Evolutionary conservation across 2,329 filamentous ascomycete genomes (phyloP).

Genomic region (Akanthomyces dipterigenus): DNA sequence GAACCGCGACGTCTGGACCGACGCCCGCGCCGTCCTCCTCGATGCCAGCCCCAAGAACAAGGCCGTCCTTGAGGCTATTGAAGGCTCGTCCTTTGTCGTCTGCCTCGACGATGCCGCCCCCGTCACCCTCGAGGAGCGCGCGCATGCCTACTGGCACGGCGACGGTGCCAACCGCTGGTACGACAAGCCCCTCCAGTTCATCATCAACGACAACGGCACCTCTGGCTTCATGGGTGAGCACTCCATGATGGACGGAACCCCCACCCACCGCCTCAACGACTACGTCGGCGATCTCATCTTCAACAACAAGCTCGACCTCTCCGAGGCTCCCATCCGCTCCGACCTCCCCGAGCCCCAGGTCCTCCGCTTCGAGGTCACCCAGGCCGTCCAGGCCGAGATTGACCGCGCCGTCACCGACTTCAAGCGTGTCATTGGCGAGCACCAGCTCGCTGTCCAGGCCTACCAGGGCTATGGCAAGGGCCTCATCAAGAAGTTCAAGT

Average conservation of each 20-base stretch:
- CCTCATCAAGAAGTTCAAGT: constrained; percentile 99
- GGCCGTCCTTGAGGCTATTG: constrained; percentile 69
- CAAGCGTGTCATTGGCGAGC: constrained; percentile 69
- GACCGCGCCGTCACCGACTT: constrained; percentile 75
- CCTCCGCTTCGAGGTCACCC: constrained; percentile 71
- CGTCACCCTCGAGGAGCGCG: constrained; percentile 90
- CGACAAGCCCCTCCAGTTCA: constrained; percentile 97
- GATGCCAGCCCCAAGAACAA: constrained; percentile 73
- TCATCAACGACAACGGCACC: constrained; percentile 95
- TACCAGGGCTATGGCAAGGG: constrained; percentile 98
- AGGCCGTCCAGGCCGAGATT: constrained; percentile 70
- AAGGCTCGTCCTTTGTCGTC: constrained; percentile 83
- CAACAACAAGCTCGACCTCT: constrained; percentile 88
- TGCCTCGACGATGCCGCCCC: constrained; percentile 89
- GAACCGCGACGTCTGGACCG: constrained; percentile 89
- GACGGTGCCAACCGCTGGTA: constrained; percentile 95
- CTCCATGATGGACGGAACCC: constrained; percentile 99
- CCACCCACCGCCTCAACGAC: constrained; percentile 94
- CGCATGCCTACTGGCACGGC: constrained; percentile 96
- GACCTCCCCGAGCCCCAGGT: constrained; percentile 73
- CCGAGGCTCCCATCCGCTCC: constrained; percentile 68
- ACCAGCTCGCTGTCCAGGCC: constrained; percentile 88
- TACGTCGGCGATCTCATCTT: constrained; percentile 89
- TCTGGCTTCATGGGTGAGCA: constrained; percentile 98
- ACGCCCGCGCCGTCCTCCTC: constrained; percentile 70